These are phyloP conservation scores for Thermochaetoides thermophila DNA, from an alignment of 495 filamentous ascomycete genomes.

Conservation along the genomic window DNA sequence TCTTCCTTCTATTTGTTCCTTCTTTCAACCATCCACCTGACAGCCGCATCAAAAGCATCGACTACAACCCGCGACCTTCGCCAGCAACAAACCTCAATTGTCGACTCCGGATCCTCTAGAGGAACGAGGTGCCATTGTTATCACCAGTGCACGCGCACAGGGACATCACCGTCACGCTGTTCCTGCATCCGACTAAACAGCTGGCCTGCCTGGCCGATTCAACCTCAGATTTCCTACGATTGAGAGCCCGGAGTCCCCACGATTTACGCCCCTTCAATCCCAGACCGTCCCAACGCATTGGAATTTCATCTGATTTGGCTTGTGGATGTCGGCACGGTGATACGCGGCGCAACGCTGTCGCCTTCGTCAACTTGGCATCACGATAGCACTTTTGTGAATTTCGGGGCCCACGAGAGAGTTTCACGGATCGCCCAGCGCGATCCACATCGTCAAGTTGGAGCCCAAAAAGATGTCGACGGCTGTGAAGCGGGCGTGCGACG, in stretches of 20 bases:
- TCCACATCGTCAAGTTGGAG: slow-evolving; percentile 2
- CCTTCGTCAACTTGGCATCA: slow-evolving; percentile 8
- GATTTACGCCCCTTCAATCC: slow-evolving; percentile 9
- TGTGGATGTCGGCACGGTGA: slow-evolving; percentile 16
- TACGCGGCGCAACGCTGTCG: slow-evolving; percentile 9
- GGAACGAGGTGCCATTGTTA: slow-evolving; percentile 1
- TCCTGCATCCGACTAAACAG: too few species aligned
- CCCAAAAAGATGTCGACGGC: slow-evolving; percentile 33
- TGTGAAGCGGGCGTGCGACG: slow-evolving; percentile 61
- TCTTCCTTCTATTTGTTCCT: too few species aligned
- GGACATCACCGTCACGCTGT: too few species aligned
- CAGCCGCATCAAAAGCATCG: too few species aligned
- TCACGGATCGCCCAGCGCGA: slow-evolving; percentile 5
- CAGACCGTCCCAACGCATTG: slow-evolving; percentile 6
- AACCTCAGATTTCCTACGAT: slow-evolving; percentile 16
- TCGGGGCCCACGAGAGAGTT: slow-evolving; percentile 5
- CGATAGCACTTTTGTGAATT: too few species aligned
- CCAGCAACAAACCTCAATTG: too few species aligned
- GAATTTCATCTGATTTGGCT: slow-evolving; percentile 7
- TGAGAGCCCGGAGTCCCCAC: slow-evolving; percentile 21
- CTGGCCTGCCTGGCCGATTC: slow-evolving; percentile 23
- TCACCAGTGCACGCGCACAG: not conserved
- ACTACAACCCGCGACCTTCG: too few species aligned
- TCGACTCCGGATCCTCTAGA: too few species aligned
- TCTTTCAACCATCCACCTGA: too few species aligned